Base-by-base conservation (phyloP, 2,329 filamentous ascomycete species). In the Laburnicola sp. region DNA sequence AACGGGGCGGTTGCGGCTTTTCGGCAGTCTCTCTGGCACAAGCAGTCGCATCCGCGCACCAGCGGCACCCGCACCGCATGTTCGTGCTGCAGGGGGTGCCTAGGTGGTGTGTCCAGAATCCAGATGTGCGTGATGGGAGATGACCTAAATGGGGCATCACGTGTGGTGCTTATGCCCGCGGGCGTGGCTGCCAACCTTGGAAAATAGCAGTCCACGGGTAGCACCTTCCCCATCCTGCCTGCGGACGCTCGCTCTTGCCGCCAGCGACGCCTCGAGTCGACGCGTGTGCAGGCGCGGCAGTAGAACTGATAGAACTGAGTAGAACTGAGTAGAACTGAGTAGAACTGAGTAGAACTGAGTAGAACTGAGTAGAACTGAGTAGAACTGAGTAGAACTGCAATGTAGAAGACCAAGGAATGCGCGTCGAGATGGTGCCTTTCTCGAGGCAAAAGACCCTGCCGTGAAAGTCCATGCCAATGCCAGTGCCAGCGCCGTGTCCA, bases 161-260 rank as follows among this genome's bases (percentile, higher is more conserved):
- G 23, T 28, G 22, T 32, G 25, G 28, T n/a, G 22, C 32, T 36
- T 30, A 25, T 6, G 40, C 40, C 32, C n/a, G 32, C 32, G 32
- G 32, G 25, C 37, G 21, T 9, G 35, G 41, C 41, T 11, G 27
- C 21, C 10, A 10, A 16, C 16, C 16, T 16, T 16, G 16, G 16
- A 16, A 16, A 16, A 16, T 16, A 16, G 16, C 16, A 16, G 16
- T 16, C 16, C 16, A 16, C 16, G 16, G 22, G 7, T 26, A 21
- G 45, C 45, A 47, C 45, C 45, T 47, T 40, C 45, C 45, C 6
- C 36, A 40, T 47, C 34, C 27, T 16, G 45, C 23, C 36, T 47
- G 35, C 30, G 25, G 21, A 30, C 30, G 26, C 7, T 32, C 30
- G 44, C 28, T 25, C 28, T 32, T 46, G 44, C 44, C 36, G 42